Percentiles rank a stretch among this genome's conserved stretches.
Conservation (phyloP, 2,329 filamentous ascomycete species). For the Cladorrhinum sp. region DNA sequence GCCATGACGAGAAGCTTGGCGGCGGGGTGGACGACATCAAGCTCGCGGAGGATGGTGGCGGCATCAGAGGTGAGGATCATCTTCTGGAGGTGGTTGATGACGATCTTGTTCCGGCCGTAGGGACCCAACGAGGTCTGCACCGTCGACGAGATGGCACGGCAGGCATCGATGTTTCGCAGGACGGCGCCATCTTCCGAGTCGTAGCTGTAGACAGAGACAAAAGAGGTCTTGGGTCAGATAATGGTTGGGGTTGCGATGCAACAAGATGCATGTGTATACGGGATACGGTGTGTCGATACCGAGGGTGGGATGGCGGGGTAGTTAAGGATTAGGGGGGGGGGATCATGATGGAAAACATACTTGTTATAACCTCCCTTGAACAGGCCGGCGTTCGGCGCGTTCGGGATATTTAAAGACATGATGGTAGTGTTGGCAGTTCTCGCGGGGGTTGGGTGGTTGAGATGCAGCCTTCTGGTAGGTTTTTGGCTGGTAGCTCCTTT, state of each 20-base stretch:
- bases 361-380: conserved; percentile 98
- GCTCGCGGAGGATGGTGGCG: conserved; percentile 92
- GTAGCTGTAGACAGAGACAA: conserved; percentile 61
- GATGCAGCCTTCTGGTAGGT: not conserved
- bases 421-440: conserved; percentile 21
- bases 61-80: conserved; percentile 99
- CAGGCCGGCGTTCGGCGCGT: conserved; percentile 85
- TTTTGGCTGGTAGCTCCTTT: not conserved
- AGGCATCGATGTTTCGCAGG: conserved; percentile 97
- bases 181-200: conserved; percentile 99
- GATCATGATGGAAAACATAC: conserved; percentile 52
- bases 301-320: conserved; percentile 25
- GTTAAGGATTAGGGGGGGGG: conserved; percentile 24
- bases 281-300: not conserved
- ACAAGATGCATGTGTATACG: conserved; percentile 1
- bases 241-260: not conserved
- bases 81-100: conserved; percentile 99
- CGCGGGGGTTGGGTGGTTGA: conserved; percentile 7
- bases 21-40: conserved; percentile 96
- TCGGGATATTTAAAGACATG: conserved; percentile 97
- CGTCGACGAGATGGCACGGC: conserved; percentile 89
- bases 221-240: conserved; percentile 31
- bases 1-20: conserved; percentile 98
- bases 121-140: conserved; percentile 96
- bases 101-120: conserved; percentile 98